These are phyloP conservation scores for Setaria viridis DNA, from an alignment of 202 grass and related monocot genomes.

Conservation along the genomic window DNA sequence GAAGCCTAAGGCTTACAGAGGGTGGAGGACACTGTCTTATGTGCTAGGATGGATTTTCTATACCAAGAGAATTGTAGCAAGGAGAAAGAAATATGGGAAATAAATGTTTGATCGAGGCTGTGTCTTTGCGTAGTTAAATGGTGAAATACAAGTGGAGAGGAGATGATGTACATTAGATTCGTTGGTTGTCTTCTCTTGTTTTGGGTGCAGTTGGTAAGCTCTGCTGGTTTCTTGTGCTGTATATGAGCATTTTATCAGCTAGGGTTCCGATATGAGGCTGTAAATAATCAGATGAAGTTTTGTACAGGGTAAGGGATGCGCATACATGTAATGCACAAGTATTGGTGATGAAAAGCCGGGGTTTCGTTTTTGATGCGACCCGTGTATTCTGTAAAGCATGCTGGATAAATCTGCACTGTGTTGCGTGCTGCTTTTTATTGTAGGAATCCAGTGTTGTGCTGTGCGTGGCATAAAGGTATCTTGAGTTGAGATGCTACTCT, in stretches of 20 bases:
- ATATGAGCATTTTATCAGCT: conserved; percentile 16
- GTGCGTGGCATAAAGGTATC: background rate
- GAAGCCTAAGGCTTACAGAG: conserved; percentile 66
- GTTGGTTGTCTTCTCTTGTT: conserved; percentile 6
- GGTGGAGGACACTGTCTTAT: conserved; percentile 76
- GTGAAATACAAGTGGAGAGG: conserved; percentile 17
- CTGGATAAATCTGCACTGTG: background rate
- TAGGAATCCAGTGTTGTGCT: background rate
- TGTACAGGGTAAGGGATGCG: conserved; percentile 9
- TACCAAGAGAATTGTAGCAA: conserved; percentile 76
- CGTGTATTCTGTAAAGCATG: background rate
- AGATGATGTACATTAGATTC: conserved; percentile 41
- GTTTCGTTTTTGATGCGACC: background rate
- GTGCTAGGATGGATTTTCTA: conserved; percentile 81
- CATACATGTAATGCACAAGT: conserved; percentile 12
- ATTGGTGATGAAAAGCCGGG: conserved; percentile 6
- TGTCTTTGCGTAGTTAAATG: conserved; percentile 28
- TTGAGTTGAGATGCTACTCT: background rate
- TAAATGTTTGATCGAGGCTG: conserved; percentile 12
- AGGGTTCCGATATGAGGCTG: conserved; percentile 15
- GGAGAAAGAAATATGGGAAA: conserved; percentile 56
- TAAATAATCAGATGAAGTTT: conserved; percentile 48
- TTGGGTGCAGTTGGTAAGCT: conserved; percentile 7
- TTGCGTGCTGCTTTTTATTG: background rate
- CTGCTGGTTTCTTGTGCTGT: conserved; percentile 32